These are phyloP conservation scores for Actinidia polygama DNA, from an alignment of 179 eudicot genomes.

Conservation along the genomic window DNA sequence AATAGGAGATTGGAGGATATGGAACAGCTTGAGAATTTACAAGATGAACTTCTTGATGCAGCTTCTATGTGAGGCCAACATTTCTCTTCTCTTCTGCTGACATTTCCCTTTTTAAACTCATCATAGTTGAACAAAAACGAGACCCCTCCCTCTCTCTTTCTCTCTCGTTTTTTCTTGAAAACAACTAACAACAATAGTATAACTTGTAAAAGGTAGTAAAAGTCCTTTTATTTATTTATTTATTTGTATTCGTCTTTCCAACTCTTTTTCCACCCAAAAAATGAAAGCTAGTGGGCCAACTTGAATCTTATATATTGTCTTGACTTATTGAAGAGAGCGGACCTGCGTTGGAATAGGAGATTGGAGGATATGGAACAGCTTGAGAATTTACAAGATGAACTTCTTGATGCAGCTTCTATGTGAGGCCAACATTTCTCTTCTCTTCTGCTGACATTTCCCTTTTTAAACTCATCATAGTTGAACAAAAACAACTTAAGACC, in stretches of 20 bases:
- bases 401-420: conserved; percentile 90
- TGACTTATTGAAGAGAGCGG: conserved; percentile 70
- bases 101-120: background rate
- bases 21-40: conserved; percentile 80
- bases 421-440: conserved; percentile 37
- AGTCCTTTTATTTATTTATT: no score
- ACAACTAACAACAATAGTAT: background rate
- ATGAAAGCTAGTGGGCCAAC: no score
- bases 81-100: background rate
- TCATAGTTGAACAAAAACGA: no score
- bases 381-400: conserved; percentile 76
- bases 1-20: conserved; percentile 88
- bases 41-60: conserved; percentile 90
- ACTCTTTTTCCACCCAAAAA: no score
- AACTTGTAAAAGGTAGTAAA: background rate
- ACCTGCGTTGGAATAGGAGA: conserved; percentile 95
- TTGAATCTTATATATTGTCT: conserved; percentile 15
- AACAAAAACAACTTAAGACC: no score
- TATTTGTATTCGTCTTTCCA: no score
- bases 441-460: background rate
- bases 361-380: conserved; percentile 91
- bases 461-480: no score
- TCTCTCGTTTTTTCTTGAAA: no score
- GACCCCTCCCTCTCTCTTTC: no score
- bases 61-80: conserved; percentile 69